Base-by-base conservation (phyloP, 2,329 filamentous ascomycete genomes). In the Microsporum canis region DNA sequence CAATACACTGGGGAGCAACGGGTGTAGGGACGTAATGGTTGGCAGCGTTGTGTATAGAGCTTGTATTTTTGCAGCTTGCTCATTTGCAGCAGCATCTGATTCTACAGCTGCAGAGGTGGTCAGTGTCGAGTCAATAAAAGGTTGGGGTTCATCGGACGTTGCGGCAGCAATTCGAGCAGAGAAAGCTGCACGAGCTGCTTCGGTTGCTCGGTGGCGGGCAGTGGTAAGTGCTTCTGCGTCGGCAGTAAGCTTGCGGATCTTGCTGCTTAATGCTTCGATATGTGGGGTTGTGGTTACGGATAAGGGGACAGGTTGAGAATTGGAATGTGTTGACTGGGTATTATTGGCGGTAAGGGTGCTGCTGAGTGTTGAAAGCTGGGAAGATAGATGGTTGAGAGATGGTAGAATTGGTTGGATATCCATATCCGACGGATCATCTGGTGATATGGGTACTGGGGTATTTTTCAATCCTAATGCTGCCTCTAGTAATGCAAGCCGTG, bases 41-140 rank as follows among this genome's bases (percentile, higher is more conserved):
- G 91, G 87, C 14, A 99, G 78, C 2, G 90, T 89, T 0, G 88
- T 88, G 73, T 96, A 96, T 3, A 99, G 82, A 1, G 91, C 89
- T 66, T 95, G 94, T 71, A 99, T 88, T 72, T 96, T 96, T 59
- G 88, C 82, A 45, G 85, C 82, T 68, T 95, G 88, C 67, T 95
- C 90, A 6, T 76, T 75, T 3, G 76, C 69, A 1, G 75, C 67
- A 2, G 76, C 71, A 53, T 69, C 69, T 41, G 60, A 58, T 85
- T 87, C 47, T 83, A 89, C 70, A 10, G 67, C 66, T 31, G 68
- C 68, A 5, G 67, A 68, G 6, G 70, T 69, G 8, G 67, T 67
- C 8, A 70, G 66, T 8, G 57, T 60, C 51, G 70, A 66, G 55
- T 68, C 68, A 43, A 68, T 65, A 63, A 70, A 62, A 45, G 71